Base-by-base conservation (phyloP, 108 stramenopile species). In the Halocafeteria seosinensis region DNA sequence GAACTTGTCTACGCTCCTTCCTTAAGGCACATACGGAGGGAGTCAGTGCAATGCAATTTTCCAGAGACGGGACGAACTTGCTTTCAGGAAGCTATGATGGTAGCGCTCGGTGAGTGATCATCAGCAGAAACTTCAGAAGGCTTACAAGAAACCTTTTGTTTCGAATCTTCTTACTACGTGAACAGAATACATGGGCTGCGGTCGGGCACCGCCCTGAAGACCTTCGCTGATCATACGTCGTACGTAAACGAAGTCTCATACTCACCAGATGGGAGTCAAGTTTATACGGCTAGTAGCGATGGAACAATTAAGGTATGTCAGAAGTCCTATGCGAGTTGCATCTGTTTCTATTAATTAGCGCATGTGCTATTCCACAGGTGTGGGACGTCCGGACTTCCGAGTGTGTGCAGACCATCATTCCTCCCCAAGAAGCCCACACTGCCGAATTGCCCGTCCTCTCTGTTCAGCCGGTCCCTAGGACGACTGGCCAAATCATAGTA, bases 1-100 rank as follows among this genome's bases (percentile, higher is more conserved):
- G 92, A 9, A 78, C 74, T 27, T 85, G 87, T 66, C 59, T 90
- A 30, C 72, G 86, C 23, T 71, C 78, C 37, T 73, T 89, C 35
- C 67, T 72, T 36, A 72, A 75, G 29, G 86, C 88, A 12, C 80
- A 85, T 36, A 63, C 28, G 23, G 58, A 13, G 3, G 69, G 61
- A 13, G 69, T 70, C 3, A 9, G 81, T 12, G 21, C 27, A 2
- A 17, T 59, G 27, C 13, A 11, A 17, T 30, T 59, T n/a, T 27
- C 57, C 13, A 12, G 17, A 1, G 57, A 59, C 57, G 5, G 27
- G 21, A 17, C 57, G 2, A 11, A 30, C 13, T 21, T 59, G 57
- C 57, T 59, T 11, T 26, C 57, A 2, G n/a, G 12, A 13, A 35
- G 57, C n/a, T n/a, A 2, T 2, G 17, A 26, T 35, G 5, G 12